phyloP scores from a whole-genome alignment of 148 eudicot genomes.

The Chenopodium quinoa region DNA sequence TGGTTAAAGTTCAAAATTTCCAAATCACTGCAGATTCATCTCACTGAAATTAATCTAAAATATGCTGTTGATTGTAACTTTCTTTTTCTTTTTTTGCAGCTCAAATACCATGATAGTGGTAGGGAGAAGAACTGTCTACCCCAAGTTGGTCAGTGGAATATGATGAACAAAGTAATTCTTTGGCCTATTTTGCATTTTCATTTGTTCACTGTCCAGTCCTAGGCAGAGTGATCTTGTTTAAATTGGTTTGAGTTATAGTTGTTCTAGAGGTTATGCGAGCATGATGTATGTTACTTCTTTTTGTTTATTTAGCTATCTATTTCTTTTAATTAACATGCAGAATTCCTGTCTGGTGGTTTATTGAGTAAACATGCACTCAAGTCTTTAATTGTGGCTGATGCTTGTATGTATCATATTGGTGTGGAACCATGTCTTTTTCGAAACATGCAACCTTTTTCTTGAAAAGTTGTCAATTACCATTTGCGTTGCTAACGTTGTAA shows the following conservation, averaged over 20 bases:
- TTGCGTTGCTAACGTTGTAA: neutral
- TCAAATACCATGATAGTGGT: conserved; percentile 79
- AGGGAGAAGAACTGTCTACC: conserved; percentile 73
- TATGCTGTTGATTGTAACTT: too few relatives aligned
- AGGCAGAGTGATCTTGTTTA: neutral
- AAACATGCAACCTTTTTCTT: neutral
- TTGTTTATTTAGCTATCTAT: neutral
- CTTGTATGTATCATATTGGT: neutral
- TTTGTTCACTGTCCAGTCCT: too few relatives aligned
- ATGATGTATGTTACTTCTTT: neutral
- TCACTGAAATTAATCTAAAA: too few relatives aligned
- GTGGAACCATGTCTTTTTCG: neutral
- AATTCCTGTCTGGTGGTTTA: neutral
- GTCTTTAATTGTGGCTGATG: neutral
- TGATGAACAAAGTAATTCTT: conserved; percentile 72
- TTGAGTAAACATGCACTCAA: neutral
- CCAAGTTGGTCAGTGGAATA: conserved; percentile 89
- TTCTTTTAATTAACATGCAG: neutral
- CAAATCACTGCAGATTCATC: too few relatives aligned
- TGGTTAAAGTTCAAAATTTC: too few relatives aligned
- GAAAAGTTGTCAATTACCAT: neutral
- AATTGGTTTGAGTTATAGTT: neutral
- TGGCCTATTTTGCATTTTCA: neutral
- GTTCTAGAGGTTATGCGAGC: neutral
- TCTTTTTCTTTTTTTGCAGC: conserved; percentile 35